Conservation (phyloP, 331 rosid species). For the Pyracantha coccinea region DNA sequence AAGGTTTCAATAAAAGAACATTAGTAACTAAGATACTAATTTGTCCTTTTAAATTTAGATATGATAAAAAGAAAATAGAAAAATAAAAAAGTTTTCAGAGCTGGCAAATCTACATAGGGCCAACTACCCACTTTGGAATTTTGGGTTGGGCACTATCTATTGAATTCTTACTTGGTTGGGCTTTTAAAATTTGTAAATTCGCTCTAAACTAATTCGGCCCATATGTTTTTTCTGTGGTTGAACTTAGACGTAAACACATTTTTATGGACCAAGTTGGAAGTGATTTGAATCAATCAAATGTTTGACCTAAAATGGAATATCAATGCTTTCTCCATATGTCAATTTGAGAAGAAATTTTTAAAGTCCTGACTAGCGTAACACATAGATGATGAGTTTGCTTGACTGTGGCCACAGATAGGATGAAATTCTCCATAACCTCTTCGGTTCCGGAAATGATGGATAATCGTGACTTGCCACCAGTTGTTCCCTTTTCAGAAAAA, state of each 20-base stretch:
- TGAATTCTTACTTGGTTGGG: not conserved
- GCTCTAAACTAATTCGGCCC: not conserved
- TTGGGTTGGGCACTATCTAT: not conserved
- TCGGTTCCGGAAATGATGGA: accelerated
- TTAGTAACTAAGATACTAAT: too few relatives aligned
- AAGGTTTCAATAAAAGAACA: too few relatives aligned
- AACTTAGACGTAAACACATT: not conserved
- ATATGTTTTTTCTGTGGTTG: not conserved
- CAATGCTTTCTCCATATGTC: not conserved
- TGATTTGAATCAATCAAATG: not conserved
- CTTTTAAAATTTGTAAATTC: not conserved
- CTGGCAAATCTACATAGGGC: not conserved
- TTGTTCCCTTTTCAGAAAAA: too few relatives aligned
- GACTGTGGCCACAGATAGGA: accelerated
- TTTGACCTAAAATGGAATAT: not conserved
- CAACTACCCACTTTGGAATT: not conserved
- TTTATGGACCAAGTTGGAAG: not conserved
- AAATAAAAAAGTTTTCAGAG: too few relatives aligned
- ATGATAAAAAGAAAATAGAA: too few relatives aligned
- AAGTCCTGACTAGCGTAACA: too few relatives aligned
- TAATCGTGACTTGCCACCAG: too few relatives aligned
- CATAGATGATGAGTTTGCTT: too few relatives aligned
- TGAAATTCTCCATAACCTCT: too few relatives aligned
- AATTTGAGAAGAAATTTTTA: not conserved
- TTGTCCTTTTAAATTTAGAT: too few relatives aligned